These are phyloP conservation scores for Dothistroma septosporum DNA, from an alignment of 2,329 filamentous ascomycete genomes.

Conservation along the genomic window DNA sequence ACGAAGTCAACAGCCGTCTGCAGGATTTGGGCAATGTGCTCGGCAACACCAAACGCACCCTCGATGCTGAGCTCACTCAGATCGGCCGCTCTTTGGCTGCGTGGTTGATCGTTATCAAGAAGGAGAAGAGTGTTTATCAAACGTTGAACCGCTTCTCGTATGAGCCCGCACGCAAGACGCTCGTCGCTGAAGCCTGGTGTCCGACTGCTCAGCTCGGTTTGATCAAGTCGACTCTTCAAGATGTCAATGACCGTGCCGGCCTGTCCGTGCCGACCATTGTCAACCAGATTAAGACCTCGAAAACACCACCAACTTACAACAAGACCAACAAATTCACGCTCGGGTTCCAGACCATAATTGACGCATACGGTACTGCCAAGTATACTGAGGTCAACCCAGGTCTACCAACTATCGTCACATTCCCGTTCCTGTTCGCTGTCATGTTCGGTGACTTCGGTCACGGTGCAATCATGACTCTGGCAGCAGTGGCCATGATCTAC, in stretches of 20 bases:
- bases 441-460: conserved; percentile 99
- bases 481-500: conserved; percentile 89
- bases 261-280: conserved; percentile 97
- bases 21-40: conserved; percentile 89
- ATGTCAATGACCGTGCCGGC: conserved; percentile 93
- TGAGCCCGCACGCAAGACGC: conserved; percentile 87
- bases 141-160: conserved; percentile 96
- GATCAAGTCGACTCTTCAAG: conserved; percentile 89
- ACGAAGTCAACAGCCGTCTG: conserved; percentile 92
- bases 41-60: conserved; percentile 88
- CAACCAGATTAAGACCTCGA: conserved; percentile 95
- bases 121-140: conserved; percentile 97
- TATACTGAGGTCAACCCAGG: conserved; percentile 97
- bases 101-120: conserved; percentile 97
- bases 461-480: conserved; percentile 79
- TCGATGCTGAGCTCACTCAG: conserved; percentile 87
- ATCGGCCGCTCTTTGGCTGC: conserved; percentile 89
- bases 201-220: conserved; percentile 84
- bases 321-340: conserved; percentile 99
- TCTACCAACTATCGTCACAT: conserved; percentile 91
- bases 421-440: conserved; percentile 98
- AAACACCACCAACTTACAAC: conserved; percentile 93
- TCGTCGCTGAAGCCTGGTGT: conserved; percentile 97
- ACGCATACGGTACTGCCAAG: conserved; percentile 95
- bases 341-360: conserved; percentile 97